Evolutionary conservation across 768 basidiomycete species (phyloP).

Genomic region (Podaxis pistillaris): DNA sequence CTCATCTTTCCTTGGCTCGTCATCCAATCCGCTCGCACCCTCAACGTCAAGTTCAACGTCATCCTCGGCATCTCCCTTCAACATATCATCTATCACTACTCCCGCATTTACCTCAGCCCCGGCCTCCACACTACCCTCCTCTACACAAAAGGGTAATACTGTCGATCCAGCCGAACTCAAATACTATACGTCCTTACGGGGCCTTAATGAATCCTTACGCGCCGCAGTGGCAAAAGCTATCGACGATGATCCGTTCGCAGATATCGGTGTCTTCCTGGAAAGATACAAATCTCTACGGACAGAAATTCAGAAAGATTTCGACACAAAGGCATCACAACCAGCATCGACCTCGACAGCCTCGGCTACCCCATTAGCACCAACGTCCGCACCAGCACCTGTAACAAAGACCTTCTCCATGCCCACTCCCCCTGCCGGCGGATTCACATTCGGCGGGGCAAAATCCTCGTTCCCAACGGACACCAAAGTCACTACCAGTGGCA

Average conservation of each 20-base stretch:
- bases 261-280: constrained; percentile 53
- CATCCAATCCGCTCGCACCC: neutral
- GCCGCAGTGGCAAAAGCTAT: constrained; percentile 56
- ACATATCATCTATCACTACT: neutral
- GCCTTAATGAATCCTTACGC: constrained; percentile 67
- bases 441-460: constrained; percentile 13
- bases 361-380: no score
- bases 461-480: constrained; percentile 16
- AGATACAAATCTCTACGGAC: constrained; percentile 58
- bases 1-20: constrained; percentile 6
- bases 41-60: neutral
- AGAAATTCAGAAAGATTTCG: constrained; percentile 55
- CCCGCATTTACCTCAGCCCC: neutral
- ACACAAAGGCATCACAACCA: constrained; percentile 24
- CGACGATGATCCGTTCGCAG: constrained; percentile 69
- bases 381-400: constrained; percentile 9
- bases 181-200: constrained; percentile 71
- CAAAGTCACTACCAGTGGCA: constrained; percentile 9
- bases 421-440: constrained; percentile 11
- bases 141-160: constrained; percentile 20
- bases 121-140: constrained; percentile 15
- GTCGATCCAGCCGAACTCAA: constrained; percentile 39
- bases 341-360: neutral
- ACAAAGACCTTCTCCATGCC: constrained; percentile 27
- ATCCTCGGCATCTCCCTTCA: neutral